Conservation (phyloP, 2,329 filamentous ascomycete genomes). For the Fusarium tanahbumbuense region DNA sequence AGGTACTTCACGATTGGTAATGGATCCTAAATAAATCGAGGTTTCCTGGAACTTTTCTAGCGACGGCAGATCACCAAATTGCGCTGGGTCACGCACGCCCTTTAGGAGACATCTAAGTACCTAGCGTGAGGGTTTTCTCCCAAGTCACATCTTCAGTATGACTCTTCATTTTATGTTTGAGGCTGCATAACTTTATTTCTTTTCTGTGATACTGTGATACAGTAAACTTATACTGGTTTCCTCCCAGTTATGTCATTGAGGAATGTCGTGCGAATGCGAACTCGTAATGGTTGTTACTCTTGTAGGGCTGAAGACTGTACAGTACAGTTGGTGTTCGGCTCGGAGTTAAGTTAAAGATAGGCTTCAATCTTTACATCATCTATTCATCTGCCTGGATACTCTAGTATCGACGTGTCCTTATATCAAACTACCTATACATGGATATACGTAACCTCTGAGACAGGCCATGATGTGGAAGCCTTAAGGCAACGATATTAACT, state of each 20-base stretch:
- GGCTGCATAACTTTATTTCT: conserved; percentile 1
- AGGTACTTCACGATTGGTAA: conserved; percentile 17
- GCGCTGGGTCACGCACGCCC: conserved; percentile 29
- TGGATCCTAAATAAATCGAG: conserved; percentile 7
- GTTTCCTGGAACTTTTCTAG: conserved; percentile 29
- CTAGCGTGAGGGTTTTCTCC: conserved; percentile 29
- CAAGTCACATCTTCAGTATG: background rate
- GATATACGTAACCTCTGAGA: conserved; percentile 12
- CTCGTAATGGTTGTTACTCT: background rate
- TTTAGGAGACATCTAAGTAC: conserved; percentile 32
- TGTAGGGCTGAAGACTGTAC: conserved; percentile 26
- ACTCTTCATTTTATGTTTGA: background rate
- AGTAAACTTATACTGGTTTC: background rate
- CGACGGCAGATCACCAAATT: conserved; percentile 7
- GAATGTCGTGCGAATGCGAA: background rate
- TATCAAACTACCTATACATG: background rate
- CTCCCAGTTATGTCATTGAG: background rate
- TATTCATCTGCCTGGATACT: background rate
- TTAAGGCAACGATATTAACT: conserved; percentile 29
- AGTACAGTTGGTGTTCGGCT: background rate
- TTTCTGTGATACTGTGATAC: background rate
- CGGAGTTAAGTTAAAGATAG: background rate
- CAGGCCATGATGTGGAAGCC: conserved; percentile 27
- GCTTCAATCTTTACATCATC: background rate
- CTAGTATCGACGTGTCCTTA: conserved; percentile 18